These are phyloP conservation scores for Talaromyces islandicus DNA, from an alignment of 2,329 filamentous ascomycete genomes.

Conservation along the genomic window DNA sequence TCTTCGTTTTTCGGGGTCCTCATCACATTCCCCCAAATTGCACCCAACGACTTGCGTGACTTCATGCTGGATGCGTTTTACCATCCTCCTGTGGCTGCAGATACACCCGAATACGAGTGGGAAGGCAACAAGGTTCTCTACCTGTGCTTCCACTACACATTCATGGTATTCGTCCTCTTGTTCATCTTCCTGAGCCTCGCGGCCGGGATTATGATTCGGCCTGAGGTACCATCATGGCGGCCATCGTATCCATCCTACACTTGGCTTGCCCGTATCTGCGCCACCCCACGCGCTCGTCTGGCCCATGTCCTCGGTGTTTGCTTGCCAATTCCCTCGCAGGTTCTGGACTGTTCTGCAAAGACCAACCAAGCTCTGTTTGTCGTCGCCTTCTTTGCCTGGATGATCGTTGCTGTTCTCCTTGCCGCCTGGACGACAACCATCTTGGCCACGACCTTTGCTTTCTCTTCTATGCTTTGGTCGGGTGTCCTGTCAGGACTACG, in stretches of 20 bases:
- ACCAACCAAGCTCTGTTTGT: background rate
- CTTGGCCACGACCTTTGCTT: background rate
- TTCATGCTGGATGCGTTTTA: slow-evolving; percentile 1
- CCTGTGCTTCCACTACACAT: slow-evolving; percentile 1
- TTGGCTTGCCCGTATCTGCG: background rate
- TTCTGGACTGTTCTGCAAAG: background rate
- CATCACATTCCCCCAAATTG: background rate
- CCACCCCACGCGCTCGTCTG: background rate
- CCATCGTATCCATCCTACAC: background rate
- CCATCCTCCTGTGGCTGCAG: background rate
- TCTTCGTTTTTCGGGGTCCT: background rate
- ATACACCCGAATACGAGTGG: background rate
- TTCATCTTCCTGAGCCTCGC: slow-evolving; percentile 1
- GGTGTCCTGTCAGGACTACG: background rate
- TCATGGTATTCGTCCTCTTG: slow-evolving; percentile 1
- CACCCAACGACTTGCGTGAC: background rate
- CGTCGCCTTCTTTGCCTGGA: background rate
- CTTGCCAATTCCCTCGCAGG: background rate
- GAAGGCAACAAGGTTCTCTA: background rate
- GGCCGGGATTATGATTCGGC: slow-evolving; percentile 3
- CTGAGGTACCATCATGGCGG: background rate
- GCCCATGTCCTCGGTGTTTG: background rate
- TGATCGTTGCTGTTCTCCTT: background rate
- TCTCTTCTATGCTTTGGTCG: background rate
- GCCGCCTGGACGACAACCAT: slow-evolving; percentile 3